Base-by-base conservation (phyloP, 345 rosid genomes). In the Eucalyptus polyanthemos region DNA sequence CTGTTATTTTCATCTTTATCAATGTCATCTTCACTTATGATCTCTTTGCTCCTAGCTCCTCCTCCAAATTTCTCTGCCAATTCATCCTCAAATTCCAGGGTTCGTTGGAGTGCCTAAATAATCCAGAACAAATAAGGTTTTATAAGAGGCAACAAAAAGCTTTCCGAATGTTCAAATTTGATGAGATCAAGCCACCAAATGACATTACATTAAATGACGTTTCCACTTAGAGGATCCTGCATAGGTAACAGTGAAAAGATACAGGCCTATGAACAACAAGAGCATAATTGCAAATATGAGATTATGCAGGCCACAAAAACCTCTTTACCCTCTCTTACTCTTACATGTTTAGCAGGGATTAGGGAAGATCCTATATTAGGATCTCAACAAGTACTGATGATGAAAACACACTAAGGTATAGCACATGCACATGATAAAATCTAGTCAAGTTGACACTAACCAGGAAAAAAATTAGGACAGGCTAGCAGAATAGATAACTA, bases 21-120 rank as follows among this genome's bases (percentile, higher is more conserved):
- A 92, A 96, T 94, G 90, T 97, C 98, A 91, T 97, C 99, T 90
- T 96, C 99, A 89, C 88, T 93, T 86, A 92, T 95, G 80, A 93
- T 92, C 92, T 96, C 97, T 88, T 94, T 93, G 91, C 91, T 95
- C 88, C 90, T 92, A 92, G 92, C 90, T 88, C 93, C 97, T 89
- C 97, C 99, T 85, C 99, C 99, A 94, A 98, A 98, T 94, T 96
- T 96, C 94, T 95, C 96, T 86, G 97, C 99, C 91, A 97, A 90
- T 90, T 98, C 99, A 93, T 96, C 94, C 92, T 98, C 99, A 93
- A 98, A 98, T 92, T 98, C 99, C 86, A 95, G 92, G 87, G 99
- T 98, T 90, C 99, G 93, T 93, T 97, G 99, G 44, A 97, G 92
- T 91, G 99, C 99, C 99, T 97, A 90, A 42, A 69, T 88, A 31